phyloP scores from a whole-genome alignment of 2,329 filamentous ascomycete genomes.

The Scolecobasidium constrictum region DNA sequence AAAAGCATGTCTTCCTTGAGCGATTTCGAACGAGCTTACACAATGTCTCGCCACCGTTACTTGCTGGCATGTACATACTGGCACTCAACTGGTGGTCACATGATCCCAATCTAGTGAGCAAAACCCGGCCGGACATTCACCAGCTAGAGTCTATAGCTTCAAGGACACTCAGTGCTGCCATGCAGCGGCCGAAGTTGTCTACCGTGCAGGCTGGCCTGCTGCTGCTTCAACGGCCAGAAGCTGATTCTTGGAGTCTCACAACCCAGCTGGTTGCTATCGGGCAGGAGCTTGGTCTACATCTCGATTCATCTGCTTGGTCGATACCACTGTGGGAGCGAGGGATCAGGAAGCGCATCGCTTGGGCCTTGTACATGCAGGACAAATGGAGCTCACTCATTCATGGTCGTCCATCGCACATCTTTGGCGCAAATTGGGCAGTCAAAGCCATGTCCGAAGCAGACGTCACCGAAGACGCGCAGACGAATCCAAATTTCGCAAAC shows the following conservation, averaged over 20 bases:
- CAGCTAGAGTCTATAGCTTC: slow-evolving; percentile 65
- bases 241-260: slow-evolving; percentile 74
- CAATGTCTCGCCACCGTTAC: slow-evolving; percentile 61
- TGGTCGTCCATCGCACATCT: slow-evolving; percentile 71
- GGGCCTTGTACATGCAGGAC: slow-evolving; percentile 91
- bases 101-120: slow-evolving; percentile 52
- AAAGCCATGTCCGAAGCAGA: slow-evolving; percentile 52
- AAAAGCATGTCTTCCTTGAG: slow-evolving; percentile 70
- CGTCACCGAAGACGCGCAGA: slow-evolving; percentile 62
- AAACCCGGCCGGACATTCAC: slow-evolving; percentile 59
- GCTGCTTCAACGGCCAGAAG: slow-evolving; percentile 63
- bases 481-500: slow-evolving; percentile 15
- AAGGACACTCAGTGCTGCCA: slow-evolving; percentile 61
- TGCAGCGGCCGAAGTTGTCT: slow-evolving; percentile 72
- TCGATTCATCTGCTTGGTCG: slow-evolving; percentile 79
- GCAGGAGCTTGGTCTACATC: slow-evolving; percentile 79
- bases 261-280: slow-evolving; percentile 78
- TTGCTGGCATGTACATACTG: slow-evolving; percentile 74
- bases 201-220: slow-evolving; percentile 69
- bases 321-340: slow-evolving; percentile 83
- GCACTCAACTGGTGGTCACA: slow-evolving; percentile 84
- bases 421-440: slow-evolving; percentile 66
- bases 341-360: slow-evolving; percentile 72
- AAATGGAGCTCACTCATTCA: slow-evolving; percentile 83
- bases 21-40: slow-evolving; percentile 60